phyloP scores from a whole-genome alignment of 2,329 filamentous ascomycete genomes.

The Penicillium sclerotiorum region DNA sequence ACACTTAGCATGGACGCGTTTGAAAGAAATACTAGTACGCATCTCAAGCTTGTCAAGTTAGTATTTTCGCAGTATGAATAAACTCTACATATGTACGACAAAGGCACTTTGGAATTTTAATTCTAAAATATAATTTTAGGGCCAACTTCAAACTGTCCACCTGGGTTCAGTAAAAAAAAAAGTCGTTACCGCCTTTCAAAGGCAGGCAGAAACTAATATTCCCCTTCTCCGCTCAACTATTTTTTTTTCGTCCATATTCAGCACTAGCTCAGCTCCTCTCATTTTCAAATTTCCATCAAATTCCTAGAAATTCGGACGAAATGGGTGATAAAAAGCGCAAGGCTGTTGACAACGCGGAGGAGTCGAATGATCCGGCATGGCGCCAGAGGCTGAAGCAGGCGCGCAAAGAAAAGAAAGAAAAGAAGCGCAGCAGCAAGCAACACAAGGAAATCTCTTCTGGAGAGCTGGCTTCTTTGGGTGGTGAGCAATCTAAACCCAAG shows the following conservation, averaged over 20 bases:
- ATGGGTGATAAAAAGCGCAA: slow-evolving; percentile 46
- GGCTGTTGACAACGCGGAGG: slow-evolving; percentile 33
- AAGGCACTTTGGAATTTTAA: too few relatives aligned
- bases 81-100: too few relatives aligned
- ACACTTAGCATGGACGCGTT: too few relatives aligned
- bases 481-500: neutral
- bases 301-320: slow-evolving; percentile 9
- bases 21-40: too few relatives aligned
- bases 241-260: slow-evolving; percentile 12
- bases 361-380: slow-evolving; percentile 25
- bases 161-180: too few relatives aligned
- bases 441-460: slow-evolving; percentile 9
- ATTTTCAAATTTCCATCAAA: neutral
- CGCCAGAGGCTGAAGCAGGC: slow-evolving; percentile 40
- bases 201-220: slow-evolving; percentile 36
- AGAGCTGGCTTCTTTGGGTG: neutral
- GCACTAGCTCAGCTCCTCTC: neutral
- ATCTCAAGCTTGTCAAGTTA: too few relatives aligned
- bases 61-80: too few relatives aligned
- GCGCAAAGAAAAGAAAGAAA: slow-evolving; percentile 27
- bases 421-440: slow-evolving; percentile 15
- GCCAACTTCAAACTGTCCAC: too few relatives aligned
- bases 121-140: too few relatives aligned
- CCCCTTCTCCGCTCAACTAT: slow-evolving; percentile 29
- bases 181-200: slow-evolving; percentile 30